Base-by-base conservation (phyloP, 768 basidiomycete genomes). In the Tulasnella sp. region DNA sequence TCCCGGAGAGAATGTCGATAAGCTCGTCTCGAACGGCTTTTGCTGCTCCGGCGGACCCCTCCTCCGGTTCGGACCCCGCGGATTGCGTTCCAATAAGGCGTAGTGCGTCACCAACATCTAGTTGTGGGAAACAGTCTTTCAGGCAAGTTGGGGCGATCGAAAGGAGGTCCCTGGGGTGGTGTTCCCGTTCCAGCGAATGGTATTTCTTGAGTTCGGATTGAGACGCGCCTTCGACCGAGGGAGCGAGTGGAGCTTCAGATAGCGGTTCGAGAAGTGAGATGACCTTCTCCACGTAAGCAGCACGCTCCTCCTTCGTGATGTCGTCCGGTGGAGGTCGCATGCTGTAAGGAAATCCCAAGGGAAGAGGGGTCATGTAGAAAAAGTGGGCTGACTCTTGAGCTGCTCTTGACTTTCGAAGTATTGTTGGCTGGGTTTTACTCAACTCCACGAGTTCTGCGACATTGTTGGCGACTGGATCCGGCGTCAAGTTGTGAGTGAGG, bases 51-150 rank as follows among this genome's bases (percentile, higher is more conserved):
- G 81, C 79, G 5, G 76, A 72, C 19, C 70, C 62, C 19, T 69
- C 75, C 12, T 81, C 80, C n/a, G 79, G 77, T 12, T 79, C 75
- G 26, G 75, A 77, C 29, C 75, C 72, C 17, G 69, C 44, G 62
- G 92, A 81, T 17, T 86, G 77, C 0, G 90, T 89, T 16, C 92
- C 91, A 2, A 95, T 82, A 7, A 88, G 72, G 0, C 83, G 80
- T 75, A 93, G 88, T 0, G 91, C 88, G 77, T 97, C 93, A 3
- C 95, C 95, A 12, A 94, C 89, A 72, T 96, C 90, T 22, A 98
- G 83, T 75, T 88, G 86, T 0, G 95, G 95, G 9, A 97, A 79
- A 75, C 89, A 91, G 75, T 96, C 94, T 36, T 83, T 80, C 59
- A 94, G 77, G 14, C 88, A 87, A 1, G 85, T 83, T 64, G 86